Evolutionary conservation across 768 basidiomycete genomes (phyloP).

Genomic region (Candolleomyces efflorescens): DNA sequence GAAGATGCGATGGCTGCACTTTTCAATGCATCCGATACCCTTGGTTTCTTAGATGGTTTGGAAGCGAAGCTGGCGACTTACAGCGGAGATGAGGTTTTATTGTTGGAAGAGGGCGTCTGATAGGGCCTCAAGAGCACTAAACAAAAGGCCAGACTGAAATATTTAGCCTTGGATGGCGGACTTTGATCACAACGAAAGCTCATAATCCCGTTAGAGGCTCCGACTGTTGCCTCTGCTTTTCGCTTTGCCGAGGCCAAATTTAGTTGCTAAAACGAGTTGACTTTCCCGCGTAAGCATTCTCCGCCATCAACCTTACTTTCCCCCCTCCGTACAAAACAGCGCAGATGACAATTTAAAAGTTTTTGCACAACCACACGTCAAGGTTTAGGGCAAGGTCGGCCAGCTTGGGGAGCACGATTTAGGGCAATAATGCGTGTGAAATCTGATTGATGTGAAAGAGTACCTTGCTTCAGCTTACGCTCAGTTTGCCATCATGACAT

Average conservation of each 20-base stretch:
- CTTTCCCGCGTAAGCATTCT: slow-evolving; percentile 1
- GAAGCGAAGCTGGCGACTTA: slow-evolving; percentile 95
- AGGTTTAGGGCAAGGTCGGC: slow-evolving; percentile 89
- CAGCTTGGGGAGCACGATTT: slow-evolving; percentile 88
- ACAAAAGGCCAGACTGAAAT: slow-evolving; percentile 96
- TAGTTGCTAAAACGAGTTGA: background rate
- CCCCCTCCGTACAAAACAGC: slow-evolving; percentile 61
- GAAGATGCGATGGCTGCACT: slow-evolving; percentile 93
- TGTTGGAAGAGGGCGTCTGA: slow-evolving; percentile 99
- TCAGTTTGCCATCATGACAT: slow-evolving; percentile 94
- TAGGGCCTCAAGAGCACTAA: slow-evolving; percentile 91
- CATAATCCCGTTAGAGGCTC: slow-evolving; percentile 67
- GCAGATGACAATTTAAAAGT: slow-evolving; percentile 76
- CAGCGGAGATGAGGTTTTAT: slow-evolving; percentile 97
- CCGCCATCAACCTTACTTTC: slow-evolving; percentile 30
- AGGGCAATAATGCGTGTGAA: slow-evolving; percentile 78
- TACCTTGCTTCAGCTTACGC: slow-evolving; percentile 94
- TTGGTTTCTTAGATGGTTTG: slow-evolving; percentile 97
- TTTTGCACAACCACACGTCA: slow-evolving; percentile 90
- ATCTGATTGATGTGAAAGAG: slow-evolving; percentile 82
- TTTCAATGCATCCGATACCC: slow-evolving; percentile 94
- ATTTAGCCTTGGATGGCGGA: slow-evolving; percentile 71
- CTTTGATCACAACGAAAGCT: slow-evolving; percentile 82
- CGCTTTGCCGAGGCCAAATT: slow-evolving; percentile 35
- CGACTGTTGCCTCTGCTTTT: slow-evolving; percentile 70